These are phyloP conservation scores for Linderniella brevidens DNA, from an alignment of 257 asterid genomes.

Conservation along the genomic window DNA sequence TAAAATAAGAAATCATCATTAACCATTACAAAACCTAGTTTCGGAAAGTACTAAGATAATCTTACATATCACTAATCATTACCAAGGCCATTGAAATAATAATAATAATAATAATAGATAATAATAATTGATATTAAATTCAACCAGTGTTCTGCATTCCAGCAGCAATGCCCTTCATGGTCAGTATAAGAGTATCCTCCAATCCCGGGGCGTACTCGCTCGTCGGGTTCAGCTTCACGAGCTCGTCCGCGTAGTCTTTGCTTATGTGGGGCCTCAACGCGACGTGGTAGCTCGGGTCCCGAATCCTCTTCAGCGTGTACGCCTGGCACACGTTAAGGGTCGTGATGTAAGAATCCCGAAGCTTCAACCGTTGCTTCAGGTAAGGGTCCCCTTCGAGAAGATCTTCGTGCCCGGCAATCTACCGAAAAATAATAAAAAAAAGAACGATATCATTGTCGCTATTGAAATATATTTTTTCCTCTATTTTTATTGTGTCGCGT, in stretches of 20 bases:
- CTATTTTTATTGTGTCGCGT: too few species aligned
- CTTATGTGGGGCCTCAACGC: constrained; percentile 39
- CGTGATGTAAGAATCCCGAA: constrained; percentile 46
- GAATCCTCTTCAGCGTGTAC: constrained; percentile 38
- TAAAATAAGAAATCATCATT: too few species aligned
- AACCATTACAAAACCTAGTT: too few species aligned
- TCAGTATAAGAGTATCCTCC: constrained; percentile 55
- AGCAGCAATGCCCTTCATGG: constrained; percentile 70
- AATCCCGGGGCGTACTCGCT: constrained; percentile 57
- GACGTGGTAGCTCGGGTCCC: constrained; percentile 42
- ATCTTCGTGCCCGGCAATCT: constrained; percentile 56
- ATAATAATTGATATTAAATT: neutral
- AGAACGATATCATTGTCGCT: neutral
- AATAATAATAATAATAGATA: neutral
- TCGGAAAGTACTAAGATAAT: too few species aligned
- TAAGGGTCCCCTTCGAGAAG: constrained; percentile 46
- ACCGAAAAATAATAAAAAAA: too few species aligned
- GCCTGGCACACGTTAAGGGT: constrained; percentile 47
- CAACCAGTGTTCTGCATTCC: constrained; percentile 46
- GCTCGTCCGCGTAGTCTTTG: constrained; percentile 36
- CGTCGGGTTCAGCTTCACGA: constrained; percentile 37
- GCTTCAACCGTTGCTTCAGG: constrained; percentile 36
- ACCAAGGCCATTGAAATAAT: too few species aligned
- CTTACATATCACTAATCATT: too few species aligned
- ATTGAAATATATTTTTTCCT: too few species aligned